phyloP scores from a whole-genome alignment of 2,329 filamentous ascomycete genomes.

The Purpureocillium takamizusanense region DNA sequence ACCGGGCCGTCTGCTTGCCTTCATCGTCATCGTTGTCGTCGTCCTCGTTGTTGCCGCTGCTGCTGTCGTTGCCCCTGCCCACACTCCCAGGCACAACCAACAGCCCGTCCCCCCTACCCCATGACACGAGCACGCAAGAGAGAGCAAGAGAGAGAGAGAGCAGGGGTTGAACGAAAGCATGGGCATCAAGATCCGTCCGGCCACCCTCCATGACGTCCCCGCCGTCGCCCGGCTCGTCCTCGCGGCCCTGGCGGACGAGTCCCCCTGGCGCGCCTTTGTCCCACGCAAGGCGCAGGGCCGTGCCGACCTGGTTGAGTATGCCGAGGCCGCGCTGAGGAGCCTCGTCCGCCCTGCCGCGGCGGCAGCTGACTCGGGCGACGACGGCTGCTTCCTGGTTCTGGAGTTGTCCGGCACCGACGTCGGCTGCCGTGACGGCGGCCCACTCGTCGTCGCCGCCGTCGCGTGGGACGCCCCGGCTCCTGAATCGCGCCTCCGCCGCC shows the following conservation, averaged over 20 bases:
- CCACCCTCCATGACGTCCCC: conserved; percentile 9
- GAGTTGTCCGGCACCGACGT: conserved; percentile 5
- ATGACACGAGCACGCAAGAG: too few species aligned
- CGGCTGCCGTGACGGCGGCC: background rate
- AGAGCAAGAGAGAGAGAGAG: too few species aligned
- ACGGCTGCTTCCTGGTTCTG: conserved; percentile 5
- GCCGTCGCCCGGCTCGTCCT: conserved; percentile 8
- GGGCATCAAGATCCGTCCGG: conserved; percentile 8
- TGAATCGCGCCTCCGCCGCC: background rate
- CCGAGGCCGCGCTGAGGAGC: conserved; percentile 1
- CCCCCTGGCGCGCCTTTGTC: conserved; percentile 8
- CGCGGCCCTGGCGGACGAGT: conserved; percentile 7
- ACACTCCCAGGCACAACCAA: too few species aligned
- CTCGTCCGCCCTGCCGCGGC: conserved; percentile 4
- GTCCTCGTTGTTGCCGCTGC: too few species aligned
- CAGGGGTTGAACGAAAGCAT: too few species aligned
- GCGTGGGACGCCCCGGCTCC: conserved; percentile 8
- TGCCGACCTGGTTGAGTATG: background rate
- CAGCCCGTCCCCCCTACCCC: too few species aligned
- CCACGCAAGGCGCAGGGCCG: conserved; percentile 2
- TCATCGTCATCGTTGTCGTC: too few species aligned
- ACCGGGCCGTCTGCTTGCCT: too few species aligned
- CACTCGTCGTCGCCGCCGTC: conserved; percentile 6
- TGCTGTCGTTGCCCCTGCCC: too few species aligned
- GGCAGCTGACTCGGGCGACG: background rate